Base-by-base conservation (phyloP, 352 stramenopile species). In the Phytopythium aichiense region DNA sequence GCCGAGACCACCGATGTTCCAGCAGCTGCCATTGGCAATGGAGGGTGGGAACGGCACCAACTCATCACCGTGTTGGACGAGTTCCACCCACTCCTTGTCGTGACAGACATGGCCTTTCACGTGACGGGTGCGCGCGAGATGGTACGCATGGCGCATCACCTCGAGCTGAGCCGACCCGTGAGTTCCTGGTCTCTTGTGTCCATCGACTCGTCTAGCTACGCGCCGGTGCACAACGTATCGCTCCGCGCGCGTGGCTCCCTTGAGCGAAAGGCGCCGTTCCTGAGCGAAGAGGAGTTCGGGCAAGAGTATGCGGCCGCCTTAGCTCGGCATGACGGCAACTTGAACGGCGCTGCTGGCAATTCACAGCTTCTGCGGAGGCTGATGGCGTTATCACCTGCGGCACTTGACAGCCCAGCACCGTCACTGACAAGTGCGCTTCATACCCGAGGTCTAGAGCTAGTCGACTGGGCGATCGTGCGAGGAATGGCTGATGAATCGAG, bases 141-240 rank as follows among this genome's bases (percentile, higher is more conserved):
- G 45, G 51, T 63, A 18, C 64, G 67, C 13, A 63, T 87, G 35
- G 55, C 63, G 22, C 73, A 60, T 9, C 78, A 77, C 48, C 58
- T 82, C 28, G 45, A 70, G 37, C 37, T 76, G 20, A 79, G 77
- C 49, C 59, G 66, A 0, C 62, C 66, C 13, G 71, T 67, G 28
- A 77, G 72, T 31, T 64, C 66, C 22, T 92, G 81, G 79, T 66
- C 68, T 13, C 69, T 91, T 20, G 23, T 92, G 16, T 73, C 81
- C 0, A 76, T 90, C 42, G 83, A 92, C 56, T 88, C 79, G 1
- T 73, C 66, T 18, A 78, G 72, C 7, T 88, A 68, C 25, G 67
- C 79, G 16, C 79, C 83, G 5, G 63, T 74, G 9, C 77, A 88
- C 60, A 72, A 72, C 7, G 58, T 74, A 25, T 80, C 75, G 0